These are phyloP conservation scores for Ganoderma lingzhi DNA, from an alignment of 1,284 basidiomycete genomes.

Conservation along the genomic window DNA sequence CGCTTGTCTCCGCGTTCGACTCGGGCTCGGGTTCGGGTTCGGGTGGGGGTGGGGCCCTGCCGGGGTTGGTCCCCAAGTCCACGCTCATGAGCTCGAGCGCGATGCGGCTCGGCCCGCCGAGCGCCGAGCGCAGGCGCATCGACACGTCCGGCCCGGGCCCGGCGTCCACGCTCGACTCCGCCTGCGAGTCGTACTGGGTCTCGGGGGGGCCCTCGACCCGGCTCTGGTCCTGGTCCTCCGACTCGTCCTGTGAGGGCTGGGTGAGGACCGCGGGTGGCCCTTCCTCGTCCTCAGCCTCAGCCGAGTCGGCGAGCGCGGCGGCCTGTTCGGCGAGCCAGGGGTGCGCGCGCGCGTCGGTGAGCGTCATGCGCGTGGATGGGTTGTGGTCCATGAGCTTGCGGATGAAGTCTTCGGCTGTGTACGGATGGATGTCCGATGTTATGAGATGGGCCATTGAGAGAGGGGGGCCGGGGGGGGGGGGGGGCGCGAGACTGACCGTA, in stretches of 20 bases:
- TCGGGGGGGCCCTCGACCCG: background rate
- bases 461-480: no score
- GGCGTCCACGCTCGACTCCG: background rate
- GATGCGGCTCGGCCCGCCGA: constrained; percentile 15
- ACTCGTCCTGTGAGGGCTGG: constrained; percentile 1
- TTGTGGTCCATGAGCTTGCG: constrained; percentile 55
- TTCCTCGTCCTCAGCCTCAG: background rate
- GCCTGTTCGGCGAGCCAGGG: constrained; percentile 62
- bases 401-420: constrained; percentile 52
- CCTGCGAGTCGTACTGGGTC: background rate
- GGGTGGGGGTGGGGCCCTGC: background rate
- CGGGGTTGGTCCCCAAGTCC: background rate
- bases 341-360: constrained; percentile 65
- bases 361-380: constrained; percentile 64
- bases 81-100: constrained; percentile 8
- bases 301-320: background rate
- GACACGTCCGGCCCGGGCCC: constrained; percentile 7
- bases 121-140: constrained; percentile 16
- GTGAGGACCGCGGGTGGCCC: background rate
- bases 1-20: background rate
- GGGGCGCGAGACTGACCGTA: constrained; percentile 5
- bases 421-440: no score
- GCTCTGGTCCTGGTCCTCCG: background rate
- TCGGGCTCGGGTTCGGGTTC: background rate
- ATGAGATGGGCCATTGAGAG: background rate